Base-by-base conservation (phyloP, 2,329 filamentous ascomycete species). In the Stemphylium lycopersici region DNA sequence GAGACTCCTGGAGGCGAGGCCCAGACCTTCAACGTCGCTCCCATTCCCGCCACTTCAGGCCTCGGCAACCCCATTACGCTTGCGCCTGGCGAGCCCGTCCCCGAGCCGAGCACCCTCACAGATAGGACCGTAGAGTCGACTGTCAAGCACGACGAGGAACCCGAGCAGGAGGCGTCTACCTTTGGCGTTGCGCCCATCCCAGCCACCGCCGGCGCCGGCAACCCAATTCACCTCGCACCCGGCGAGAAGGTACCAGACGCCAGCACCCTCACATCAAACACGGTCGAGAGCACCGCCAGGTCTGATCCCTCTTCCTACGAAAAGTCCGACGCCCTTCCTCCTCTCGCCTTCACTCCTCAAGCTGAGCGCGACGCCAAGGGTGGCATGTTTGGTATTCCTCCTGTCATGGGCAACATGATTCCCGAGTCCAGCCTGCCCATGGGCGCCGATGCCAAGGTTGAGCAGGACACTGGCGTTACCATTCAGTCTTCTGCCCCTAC, bases 231-330 rank as follows among this genome's bases (percentile, higher is more conserved):
- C 67, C 83, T 96, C 49, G 83, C 84, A 20, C 89, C 93, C 3
- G 92, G 92, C 66, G 90, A 96, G 79, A 86, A 87, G 73, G 84
- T 96, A 8, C 93, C 93, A 36, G 82, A 90, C 42, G 75, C 82
- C 22, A 83, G 79, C 73, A 83, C 83, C 22, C 70, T 92, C 65
- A 87, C 86, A 42, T 76, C 82, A 46, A 89, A 90, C 74, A 88
- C 91, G 45, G 84, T 96, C 69, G 85, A 87, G 37, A 85, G 83
- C 61, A 75, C 70, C 8, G 69, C 61, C 65, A 76, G 80, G 50
- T 77, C 75, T 6, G 93, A 97, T 73, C 84, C 91, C 74, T 90
- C 87, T 64, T 93, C 91, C 1, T 98, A 97, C 76, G 89, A 96
- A 74, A 90, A 90, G 75, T 87, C 87, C 60, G 89, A 89, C 68